Evolutionary conservation across 2,329 filamentous ascomycete species (phyloP), one percentile per base, ranked within the genome.

Genomic region (Rosellinia necatrix): DNA sequence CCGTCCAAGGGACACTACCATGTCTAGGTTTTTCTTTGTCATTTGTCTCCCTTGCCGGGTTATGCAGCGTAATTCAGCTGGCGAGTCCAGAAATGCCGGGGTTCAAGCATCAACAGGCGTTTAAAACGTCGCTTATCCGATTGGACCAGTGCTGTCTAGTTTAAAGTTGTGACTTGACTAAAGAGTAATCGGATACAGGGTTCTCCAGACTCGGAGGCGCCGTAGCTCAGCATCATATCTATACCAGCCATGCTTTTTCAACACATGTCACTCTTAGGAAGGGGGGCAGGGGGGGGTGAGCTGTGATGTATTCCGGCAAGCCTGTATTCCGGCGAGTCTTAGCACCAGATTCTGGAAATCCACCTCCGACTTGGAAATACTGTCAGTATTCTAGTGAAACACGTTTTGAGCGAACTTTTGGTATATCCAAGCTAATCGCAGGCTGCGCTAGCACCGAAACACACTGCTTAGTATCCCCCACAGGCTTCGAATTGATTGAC

Each of bases 191-290:
- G 38, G 42, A 48, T 49, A 30, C 40, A 51, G 27, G 49, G 48
- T 59, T 54, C 40, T 56, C 49, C 44, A 46, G 51, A 57, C 25
- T 46, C 24, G 35, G 22, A 42, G 49, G 12, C 19, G 35, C 44
- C 27, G 37, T 22, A 27, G 35, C 35, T 38, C 32, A 19, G 37
- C 29, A 27, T 12, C 30, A 44, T 5, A 12, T 17, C 15, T 4
- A 42, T 47, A 24, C 25, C 9, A 19, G 30, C 48, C 38, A 32
- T 29, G 21, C 5, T 35, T 54, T 43, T 25, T 47, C 10, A 10
- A 35, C 19, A n/a, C 21, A 17, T 13, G 9, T 22, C 40, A 17
- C 15, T 25, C 25, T 10, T 27, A 53, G 8, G 19, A 29, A 2
- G 19, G 21, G 25, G 35, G 12, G 29, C 53, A 9, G 19, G 35